phyloP scores from a whole-genome alignment of 345 rosid species.

The Luvunga scandens region DNA sequence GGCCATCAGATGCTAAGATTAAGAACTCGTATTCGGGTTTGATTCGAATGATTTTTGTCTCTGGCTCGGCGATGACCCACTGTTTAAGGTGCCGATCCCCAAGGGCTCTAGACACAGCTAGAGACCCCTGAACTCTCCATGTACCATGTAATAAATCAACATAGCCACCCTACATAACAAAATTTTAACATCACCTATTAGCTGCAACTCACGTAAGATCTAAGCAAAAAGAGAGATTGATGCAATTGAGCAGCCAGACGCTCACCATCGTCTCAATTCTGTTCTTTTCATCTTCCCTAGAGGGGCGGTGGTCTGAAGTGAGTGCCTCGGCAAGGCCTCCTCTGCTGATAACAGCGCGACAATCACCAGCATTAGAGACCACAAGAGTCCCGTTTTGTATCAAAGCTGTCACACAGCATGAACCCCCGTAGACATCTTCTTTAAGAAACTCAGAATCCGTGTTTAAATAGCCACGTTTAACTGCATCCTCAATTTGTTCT shows the following conservation, averaged over 20 bases:
- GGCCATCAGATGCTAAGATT: constrained; percentile 92
- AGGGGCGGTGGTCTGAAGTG: constrained; percentile 81
- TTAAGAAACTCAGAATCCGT: constrained; percentile 71
- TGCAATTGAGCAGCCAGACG: not conserved
- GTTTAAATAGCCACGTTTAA: constrained; percentile 65
- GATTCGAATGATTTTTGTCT: constrained; percentile 50
- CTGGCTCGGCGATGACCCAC: constrained; percentile 94
- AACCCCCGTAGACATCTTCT: constrained; percentile 61
- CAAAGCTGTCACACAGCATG: constrained; percentile 89
- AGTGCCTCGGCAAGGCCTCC: constrained; percentile 76
- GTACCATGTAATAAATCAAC: constrained; percentile 68
- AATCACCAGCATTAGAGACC: constrained; percentile 85
- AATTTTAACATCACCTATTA: not conserved
- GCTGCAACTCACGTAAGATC: not conserved
- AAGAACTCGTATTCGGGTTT: constrained; percentile 64
- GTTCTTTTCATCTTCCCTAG: constrained; percentile 70
- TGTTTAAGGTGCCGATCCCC: constrained; percentile 72
- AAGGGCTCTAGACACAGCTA: constrained; percentile 84
- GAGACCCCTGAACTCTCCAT: constrained; percentile 89
- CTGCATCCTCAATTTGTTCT: constrained; percentile 45
- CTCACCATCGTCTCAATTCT: constrained; percentile 70
- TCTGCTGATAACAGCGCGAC: constrained; percentile 85
- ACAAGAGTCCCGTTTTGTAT: constrained; percentile 61
- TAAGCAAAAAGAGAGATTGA: not conserved
- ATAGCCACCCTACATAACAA: constrained; percentile 65